phyloP scores from a whole-genome alignment of 805 yeast species.

The Schwanniomyces occidentalis region DNA sequence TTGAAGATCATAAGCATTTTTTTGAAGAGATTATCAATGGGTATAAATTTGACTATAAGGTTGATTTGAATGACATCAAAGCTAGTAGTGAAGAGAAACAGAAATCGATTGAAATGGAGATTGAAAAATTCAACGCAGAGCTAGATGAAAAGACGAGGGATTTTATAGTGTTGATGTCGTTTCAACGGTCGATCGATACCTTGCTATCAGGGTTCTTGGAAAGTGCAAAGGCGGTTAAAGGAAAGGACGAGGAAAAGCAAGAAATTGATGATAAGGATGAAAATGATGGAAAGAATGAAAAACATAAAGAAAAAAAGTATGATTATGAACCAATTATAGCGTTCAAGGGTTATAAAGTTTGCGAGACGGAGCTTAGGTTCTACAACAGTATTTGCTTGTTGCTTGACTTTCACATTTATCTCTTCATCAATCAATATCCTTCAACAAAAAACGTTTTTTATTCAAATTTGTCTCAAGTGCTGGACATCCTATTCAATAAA shows the following conservation, averaged over 20 bases:
- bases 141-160: conserved; percentile 21
- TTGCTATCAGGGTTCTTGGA: conserved; percentile 3
- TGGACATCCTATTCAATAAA: conserved; percentile 21
- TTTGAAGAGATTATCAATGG: conserved; percentile 2
- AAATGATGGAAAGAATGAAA: background rate
- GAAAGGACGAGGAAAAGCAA: background rate
- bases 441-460: conserved; percentile 25
- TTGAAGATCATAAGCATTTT: conserved; percentile 2
- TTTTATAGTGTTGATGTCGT: conserved; percentile 19
- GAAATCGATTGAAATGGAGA: conserved; percentile 11
- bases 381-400: conserved; percentile 20
- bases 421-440: conserved; percentile 15
- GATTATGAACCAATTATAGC: conserved; percentile 1
- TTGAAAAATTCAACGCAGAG: conserved; percentile 21
- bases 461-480: conserved; percentile 21
- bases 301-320: background rate
- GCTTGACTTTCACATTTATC: conserved; percentile 26
- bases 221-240: conserved; percentile 5
- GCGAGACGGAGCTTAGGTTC: conserved; percentile 7
- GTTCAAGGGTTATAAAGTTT: conserved; percentile 4
- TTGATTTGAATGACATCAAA: background rate
- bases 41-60: conserved; percentile 3
- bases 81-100: background rate
- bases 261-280: no score
- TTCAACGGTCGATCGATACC: conserved; percentile 18